Evolutionary conservation across 495 filamentous ascomycete genomes (phyloP), one percentile per base, ranked within the genome.

Genomic region (Aspergillus haitiensis): DNA sequence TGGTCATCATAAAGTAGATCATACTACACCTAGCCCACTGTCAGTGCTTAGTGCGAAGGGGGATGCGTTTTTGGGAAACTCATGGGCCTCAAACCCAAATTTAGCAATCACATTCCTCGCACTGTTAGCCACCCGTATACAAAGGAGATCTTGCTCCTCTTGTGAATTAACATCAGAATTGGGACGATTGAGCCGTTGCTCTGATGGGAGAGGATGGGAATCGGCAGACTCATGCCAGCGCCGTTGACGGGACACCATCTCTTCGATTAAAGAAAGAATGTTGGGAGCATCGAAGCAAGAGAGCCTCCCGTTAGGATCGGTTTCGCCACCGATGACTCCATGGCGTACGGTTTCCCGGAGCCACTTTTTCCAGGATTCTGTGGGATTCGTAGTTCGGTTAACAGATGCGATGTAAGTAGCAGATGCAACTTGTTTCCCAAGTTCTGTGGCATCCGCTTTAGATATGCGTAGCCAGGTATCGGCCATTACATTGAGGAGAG

Each of bases 401-500:
- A 72, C 58, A n/a, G 45, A 56, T 11, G 70, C 49, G 18, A 67
- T 61, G 55, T 69, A 76, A 10, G 70, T 65, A 11, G 75, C 63
- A 4, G 73, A 64, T 27, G 73, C 71, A 10, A 73, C 57, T 49
- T 76, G 70, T 52, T 61, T 67, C 4, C 77, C 77, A 10, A 80
- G 64, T 10, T 75, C 70, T 32, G 58, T 55, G 12, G 75, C 55
- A 21, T 78, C 70, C 18, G 69, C 64, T 31, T 74, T 67, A 10
- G 64, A 74, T 11, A 79, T 68, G 8, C 74, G 72, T 6, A 75
- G 63, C 78, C 78, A 90, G 3, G 82, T 76, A 66, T 86, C 80
- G 16, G 83, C 83, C 33, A 87, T 75, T 11, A 84, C 82, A 16
- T 83, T 86, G 18, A 90, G 74, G 8, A 89, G 73, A 0, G 85